A percentile compares a stretch with the other conserved stretches of the same genome.
phyloP scores from a whole-genome alignment of 306 rosid genomes.

The Erythrophleum fordii region DNA sequence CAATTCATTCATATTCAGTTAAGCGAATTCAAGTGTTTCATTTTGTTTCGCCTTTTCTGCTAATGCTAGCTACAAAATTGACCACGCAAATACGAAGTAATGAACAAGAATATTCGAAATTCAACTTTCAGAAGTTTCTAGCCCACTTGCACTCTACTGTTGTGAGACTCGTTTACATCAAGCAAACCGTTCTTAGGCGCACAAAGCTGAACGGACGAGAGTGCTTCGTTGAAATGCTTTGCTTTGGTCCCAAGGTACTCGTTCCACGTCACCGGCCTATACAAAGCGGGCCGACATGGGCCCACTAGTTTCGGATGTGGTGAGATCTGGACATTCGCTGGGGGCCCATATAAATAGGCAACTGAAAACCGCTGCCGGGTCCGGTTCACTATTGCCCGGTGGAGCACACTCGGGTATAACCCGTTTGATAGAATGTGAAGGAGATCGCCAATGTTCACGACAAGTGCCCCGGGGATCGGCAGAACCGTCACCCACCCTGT shows the following conservation, averaged over 20 bases:
- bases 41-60: constrained; percentile 5
- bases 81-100: no score
- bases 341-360: constrained; percentile 83
- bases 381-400: constrained; percentile 81
- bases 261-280: constrained; percentile 81
- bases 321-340: constrained; percentile 53
- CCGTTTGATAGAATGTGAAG: constrained; percentile 86
- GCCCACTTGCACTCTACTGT: constrained; percentile 52
- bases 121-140: constrained; percentile 28
- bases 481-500: constrained; percentile 75
- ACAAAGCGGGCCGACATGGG: constrained; percentile 68
- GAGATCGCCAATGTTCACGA: constrained; percentile 71
- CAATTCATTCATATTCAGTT: constrained; percentile 17
- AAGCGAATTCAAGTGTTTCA: constrained; percentile 13
- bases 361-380: constrained; percentile 59
- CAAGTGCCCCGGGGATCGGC: constrained; percentile 47
- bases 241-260: constrained; percentile 90
- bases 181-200: constrained; percentile 51
- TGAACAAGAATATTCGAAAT: no score
- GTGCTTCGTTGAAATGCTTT: constrained; percentile 81
- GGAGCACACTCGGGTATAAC: constrained; percentile 67
- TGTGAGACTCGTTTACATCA: constrained; percentile 56
- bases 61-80: constrained; percentile 37
- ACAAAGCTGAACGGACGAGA: constrained; percentile 56
- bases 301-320: constrained; percentile 65